Evolutionary conservation across 208 protist species (phyloP).

Genomic region (Wallacemonas sp.): DNA sequence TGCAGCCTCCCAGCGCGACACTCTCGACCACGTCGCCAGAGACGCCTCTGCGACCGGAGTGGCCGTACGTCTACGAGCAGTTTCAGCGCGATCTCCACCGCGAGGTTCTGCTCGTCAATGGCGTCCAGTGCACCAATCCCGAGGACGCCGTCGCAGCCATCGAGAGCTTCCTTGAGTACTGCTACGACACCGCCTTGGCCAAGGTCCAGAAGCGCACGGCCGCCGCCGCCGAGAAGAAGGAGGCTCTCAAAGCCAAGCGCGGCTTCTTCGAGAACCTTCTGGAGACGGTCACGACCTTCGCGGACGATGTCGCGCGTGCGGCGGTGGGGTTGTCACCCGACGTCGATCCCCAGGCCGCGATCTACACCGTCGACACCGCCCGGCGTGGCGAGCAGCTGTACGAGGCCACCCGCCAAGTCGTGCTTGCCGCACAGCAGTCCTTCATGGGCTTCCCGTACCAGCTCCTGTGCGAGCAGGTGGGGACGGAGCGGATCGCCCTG

Average conservation of each 20-base stretch:
- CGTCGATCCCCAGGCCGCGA: conserved; percentile 15
- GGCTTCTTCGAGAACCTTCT: conserved; percentile 24
- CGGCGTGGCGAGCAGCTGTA: conserved; percentile 39
- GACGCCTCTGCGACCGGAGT: conserved; percentile 23
- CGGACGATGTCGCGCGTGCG: conserved; percentile 34
- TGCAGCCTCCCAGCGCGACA: neutral
- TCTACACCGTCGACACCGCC: conserved; percentile 37
- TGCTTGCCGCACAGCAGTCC: conserved; percentile 65
- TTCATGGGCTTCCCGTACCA: conserved; percentile 72
- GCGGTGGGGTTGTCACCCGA: conserved; percentile 23
- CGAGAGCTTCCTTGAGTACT: conserved; percentile 53
- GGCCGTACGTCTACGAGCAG: conserved; percentile 60
- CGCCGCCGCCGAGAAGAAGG: conserved; percentile 8
- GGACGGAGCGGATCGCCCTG: conserved; percentile 39
- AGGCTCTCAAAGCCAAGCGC: neutral
- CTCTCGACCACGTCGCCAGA: too few species aligned
- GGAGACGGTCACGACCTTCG: conserved; percentile 32
- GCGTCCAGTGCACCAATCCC: conserved; percentile 29
- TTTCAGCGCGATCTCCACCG: conserved; percentile 55
- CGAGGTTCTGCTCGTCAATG: conserved; percentile 54
- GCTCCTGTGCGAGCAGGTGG: conserved; percentile 62
- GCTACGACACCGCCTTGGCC: conserved; percentile 31
- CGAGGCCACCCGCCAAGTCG: conserved; percentile 47
- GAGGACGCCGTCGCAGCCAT: conserved; percentile 48
- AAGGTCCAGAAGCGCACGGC: conserved; percentile 21